These are phyloP conservation scores for Dryadomyces sulphureus DNA, from an alignment of 2,329 filamentous ascomycete genomes.

Conservation along the genomic window DNA sequence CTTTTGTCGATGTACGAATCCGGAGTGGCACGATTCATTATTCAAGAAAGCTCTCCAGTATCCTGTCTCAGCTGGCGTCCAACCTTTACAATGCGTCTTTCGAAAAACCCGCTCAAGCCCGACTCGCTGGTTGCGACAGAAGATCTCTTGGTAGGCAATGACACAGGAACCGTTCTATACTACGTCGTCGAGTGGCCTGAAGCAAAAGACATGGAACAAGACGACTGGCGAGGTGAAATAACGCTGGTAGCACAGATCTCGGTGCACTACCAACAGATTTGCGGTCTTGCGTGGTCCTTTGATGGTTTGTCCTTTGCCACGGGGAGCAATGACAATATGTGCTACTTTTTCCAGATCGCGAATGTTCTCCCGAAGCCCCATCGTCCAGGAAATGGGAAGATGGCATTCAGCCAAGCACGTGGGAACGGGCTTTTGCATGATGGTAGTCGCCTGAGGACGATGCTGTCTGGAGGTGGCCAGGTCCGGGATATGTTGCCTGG, in stretches of 20 bases:
- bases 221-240: constrained; percentile 65
- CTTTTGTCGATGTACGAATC: constrained; percentile 62
- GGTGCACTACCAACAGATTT: constrained; percentile 79
- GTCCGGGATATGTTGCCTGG: constrained; percentile 3
- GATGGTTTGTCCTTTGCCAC: constrained; percentile 68
- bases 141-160: constrained; percentile 76
- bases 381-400: background rate
- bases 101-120: constrained; percentile 30
- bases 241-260: constrained; percentile 62
- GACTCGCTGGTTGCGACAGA: constrained; percentile 50
- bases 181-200: constrained; percentile 80
- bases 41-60: constrained; percentile 56
- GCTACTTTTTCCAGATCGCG: constrained; percentile 62
- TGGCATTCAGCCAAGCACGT: background rate
- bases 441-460: constrained; percentile 2
- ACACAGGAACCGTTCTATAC: constrained; percentile 69
- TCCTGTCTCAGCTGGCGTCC: constrained; percentile 76
- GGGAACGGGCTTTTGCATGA: background rate
- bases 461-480: constrained; percentile 1
- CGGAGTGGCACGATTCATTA: constrained; percentile 32
- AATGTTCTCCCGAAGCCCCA: constrained; percentile 29
- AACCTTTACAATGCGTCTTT: constrained; percentile 34
- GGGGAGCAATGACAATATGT: constrained; percentile 84
- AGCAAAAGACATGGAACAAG: constrained; percentile 43
- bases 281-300: constrained; percentile 76